Conservation (phyloP, 2,329 filamentous ascomycete genomes). For the Sporothrix globosa region DNA sequence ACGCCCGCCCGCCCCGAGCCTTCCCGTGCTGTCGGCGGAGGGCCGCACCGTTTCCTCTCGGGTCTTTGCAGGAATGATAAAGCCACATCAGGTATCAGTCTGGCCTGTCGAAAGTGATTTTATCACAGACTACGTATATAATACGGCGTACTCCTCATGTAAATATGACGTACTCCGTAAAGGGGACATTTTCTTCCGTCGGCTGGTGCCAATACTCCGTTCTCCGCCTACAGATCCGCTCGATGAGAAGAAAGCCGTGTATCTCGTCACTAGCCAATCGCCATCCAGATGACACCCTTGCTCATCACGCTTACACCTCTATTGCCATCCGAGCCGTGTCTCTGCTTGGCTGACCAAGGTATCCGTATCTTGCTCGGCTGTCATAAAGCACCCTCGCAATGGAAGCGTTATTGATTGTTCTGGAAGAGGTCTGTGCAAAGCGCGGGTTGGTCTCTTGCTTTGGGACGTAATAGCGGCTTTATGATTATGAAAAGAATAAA, state of each 20-base stretch:
- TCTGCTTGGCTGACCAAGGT: neutral
- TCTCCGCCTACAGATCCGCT: neutral
- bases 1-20: constrained; percentile 12
- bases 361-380: neutral
- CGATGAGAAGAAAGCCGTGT: neutral
- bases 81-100: neutral
- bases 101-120: neutral
- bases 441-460: neutral
- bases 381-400: neutral
- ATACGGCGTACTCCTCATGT: neutral
- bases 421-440: constrained; percentile 1
- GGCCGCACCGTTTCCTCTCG: constrained; percentile 20
- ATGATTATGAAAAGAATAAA: neutral
- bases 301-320: neutral
- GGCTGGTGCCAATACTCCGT: neutral
- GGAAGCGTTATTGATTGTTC: constrained; percentile 12
- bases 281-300: constrained; percentile 16
- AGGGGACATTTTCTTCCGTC: neutral
- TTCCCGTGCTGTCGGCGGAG: constrained; percentile 12
- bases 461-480: neutral
- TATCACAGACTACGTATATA: neutral
- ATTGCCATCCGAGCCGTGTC: constrained; percentile 8
- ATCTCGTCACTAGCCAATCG: neutral
- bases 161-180: neutral
- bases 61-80: neutral